Base-by-base conservation (phyloP, 768 basidiomycete species). In the Lentinula boryana region DNA sequence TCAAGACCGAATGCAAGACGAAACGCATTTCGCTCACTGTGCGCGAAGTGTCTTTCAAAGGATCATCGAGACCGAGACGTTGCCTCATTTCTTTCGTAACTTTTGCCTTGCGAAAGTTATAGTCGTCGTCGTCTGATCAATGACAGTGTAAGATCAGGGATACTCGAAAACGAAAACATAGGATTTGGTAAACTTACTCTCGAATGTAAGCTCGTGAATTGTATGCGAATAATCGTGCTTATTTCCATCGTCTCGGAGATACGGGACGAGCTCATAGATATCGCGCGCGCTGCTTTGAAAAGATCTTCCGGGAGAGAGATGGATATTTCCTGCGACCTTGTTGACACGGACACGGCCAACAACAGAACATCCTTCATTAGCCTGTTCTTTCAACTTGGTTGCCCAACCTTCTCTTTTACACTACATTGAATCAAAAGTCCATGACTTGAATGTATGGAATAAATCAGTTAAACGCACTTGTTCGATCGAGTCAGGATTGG, bases 261-360 rank as follows among this genome's bases (percentile, higher is more conserved):
- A 99, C 0, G 97, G 97, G 3, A 98, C 95, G 54, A 98, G 84
- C 62, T 94, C 92, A 68, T 93, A 87, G 43, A 91, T 78, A 72
- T 91, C 85, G 63, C 88, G 85, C 58, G 81, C 75, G 68, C 87
- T 88, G 44, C 86, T 80, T 72, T 95, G 95, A 88, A 95, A 99
- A 16, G 93, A 93, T 48, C 89, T 84, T 35, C 97, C 97, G 1
- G 94, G 95, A 5, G 93, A 94, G 67, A 98, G 83, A 69, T 97
- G 92, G 71, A 98, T 89, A 75, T 93, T 97, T 57, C 96, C 95
- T 64, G 93, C 83, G 63, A 98, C 96, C 74, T 98, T 97, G 83
- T 98, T 99, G 60, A 98, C 93, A 60, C 89, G 90, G 62, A 99
- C 84, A 58, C 87, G 86, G 46, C 97, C 97, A 18, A 87, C 85